Percentiles rank a stretch among this genome's conserved stretches.
These are phyloP conservation scores for Tetracladium maxilliforme DNA, from an alignment of 2,329 filamentous ascomycete genomes.

Conservation along the genomic window DNA sequence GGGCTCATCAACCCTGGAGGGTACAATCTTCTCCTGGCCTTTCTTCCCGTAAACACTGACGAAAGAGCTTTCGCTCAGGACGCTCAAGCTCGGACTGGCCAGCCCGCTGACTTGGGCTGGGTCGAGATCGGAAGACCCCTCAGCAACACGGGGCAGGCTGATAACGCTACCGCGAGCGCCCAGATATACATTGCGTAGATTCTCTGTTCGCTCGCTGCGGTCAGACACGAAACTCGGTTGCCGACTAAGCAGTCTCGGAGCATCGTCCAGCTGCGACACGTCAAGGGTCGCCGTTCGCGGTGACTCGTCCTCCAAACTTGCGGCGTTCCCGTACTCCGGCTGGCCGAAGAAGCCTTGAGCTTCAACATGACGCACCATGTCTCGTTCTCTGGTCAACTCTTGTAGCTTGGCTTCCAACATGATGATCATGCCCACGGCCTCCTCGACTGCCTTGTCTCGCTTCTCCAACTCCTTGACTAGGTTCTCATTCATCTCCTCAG, in stretches of 20 bases:
- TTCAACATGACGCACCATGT: conserved; percentile 36
- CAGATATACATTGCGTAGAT: conserved; percentile 39
- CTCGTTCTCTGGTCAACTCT: conserved; percentile 34
- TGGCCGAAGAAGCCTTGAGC: too few species aligned
- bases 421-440: conserved; percentile 57
- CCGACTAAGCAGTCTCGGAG: too few species aligned
- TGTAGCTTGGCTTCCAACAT: conserved; percentile 45
- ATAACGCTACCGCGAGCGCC: too few species aligned
- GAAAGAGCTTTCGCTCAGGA: conserved; percentile 55
- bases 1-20: conserved; percentile 11
- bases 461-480: conserved; percentile 47
- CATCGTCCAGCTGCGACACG: too few species aligned
- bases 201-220: conserved; percentile 40
- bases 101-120: too few species aligned
- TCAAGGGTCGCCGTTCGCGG: too few species aligned
- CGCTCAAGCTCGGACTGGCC: conserved; percentile 44
- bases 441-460: conserved; percentile 54
- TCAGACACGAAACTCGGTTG: conserved; percentile 54
- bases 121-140: conserved; percentile 1
- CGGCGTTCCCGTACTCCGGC: too few species aligned
- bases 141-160: too few species aligned
- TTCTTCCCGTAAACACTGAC: conserved; percentile 45
- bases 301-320: too few species aligned
- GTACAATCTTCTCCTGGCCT: conserved; percentile 6
- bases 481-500: conserved; percentile 41